Evolutionary conservation across 345 rosid genomes (phyloP).

Genomic region (Eutrema yunnanense): DNA sequence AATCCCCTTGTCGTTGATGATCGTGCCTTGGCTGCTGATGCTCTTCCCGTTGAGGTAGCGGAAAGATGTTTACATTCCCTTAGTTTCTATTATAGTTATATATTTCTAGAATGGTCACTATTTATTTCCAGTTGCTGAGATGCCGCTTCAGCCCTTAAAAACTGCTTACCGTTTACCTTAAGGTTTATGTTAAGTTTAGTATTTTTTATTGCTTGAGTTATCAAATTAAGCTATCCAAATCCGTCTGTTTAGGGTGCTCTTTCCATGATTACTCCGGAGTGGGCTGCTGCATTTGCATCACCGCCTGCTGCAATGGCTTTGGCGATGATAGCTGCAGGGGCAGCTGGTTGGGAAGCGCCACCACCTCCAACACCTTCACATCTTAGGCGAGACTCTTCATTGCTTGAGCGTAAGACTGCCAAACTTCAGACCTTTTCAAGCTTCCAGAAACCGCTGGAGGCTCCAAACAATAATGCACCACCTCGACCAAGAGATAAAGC

Average conservation of each 20-base stretch:
- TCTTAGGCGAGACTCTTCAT: slow-evolving; percentile 76
- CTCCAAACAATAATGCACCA: slow-evolving; percentile 49
- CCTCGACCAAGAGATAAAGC: slow-evolving; percentile 89
- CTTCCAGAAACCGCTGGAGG: slow-evolving; percentile 78
- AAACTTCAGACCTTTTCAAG: slow-evolving; percentile 85
- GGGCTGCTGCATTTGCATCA: slow-evolving; percentile 99
- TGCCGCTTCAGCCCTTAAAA: slow-evolving; percentile 8
- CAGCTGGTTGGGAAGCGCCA: slow-evolving; percentile 80
- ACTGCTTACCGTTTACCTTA: not conserved
- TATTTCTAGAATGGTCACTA: slow-evolving; percentile 3
- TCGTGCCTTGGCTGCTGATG: slow-evolving; percentile 92
- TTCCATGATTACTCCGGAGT: slow-evolving; percentile 86
- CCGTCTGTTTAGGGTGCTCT: slow-evolving; percentile 68
- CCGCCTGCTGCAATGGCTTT: slow-evolving; percentile 99
- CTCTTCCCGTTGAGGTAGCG: slow-evolving; percentile 81
- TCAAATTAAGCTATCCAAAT: not conserved
- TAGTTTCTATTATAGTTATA: not conserved
- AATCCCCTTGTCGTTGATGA: slow-evolving; percentile 96
- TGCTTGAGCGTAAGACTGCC: slow-evolving; percentile 75
- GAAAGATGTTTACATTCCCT: slow-evolving; percentile 12
- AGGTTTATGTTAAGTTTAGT: not conserved
- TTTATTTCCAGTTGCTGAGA: slow-evolving; percentile 16
- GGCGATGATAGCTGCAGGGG: slow-evolving; percentile 99
- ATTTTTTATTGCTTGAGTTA: slow-evolving; percentile 1
- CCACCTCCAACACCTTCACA: slow-evolving; percentile 57